A percentile compares a stretch with the other conserved stretches of the same genome.
phyloP scores from a whole-genome alignment of 1,284 basidiomycete species.

The Cystobasidium pallidum region DNA sequence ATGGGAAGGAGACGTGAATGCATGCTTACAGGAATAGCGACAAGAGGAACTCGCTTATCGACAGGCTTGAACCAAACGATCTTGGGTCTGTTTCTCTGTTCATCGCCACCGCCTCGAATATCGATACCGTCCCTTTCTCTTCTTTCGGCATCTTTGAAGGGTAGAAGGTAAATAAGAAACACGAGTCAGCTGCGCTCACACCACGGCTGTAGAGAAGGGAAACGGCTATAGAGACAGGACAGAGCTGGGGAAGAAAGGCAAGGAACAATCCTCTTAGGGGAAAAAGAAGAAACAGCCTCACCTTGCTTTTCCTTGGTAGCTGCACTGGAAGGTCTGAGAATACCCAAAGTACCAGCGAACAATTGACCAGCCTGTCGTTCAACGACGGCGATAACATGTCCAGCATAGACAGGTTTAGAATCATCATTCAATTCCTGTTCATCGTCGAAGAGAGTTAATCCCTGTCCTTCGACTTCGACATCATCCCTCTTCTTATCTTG shows the following conservation, averaged over 20 bases:
- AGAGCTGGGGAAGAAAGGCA: too few species aligned
- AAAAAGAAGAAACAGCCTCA: neutral
- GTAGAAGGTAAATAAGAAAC: neutral
- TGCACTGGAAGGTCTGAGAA: slow-evolving; percentile 92
- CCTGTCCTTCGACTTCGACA: slow-evolving; percentile 98
- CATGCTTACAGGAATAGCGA: slow-evolving; percentile 75
- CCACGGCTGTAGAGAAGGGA: too few species aligned
- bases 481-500: slow-evolving; percentile 99
- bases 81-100: slow-evolving; percentile 72
- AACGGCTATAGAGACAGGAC: too few species aligned
- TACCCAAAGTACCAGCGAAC: slow-evolving; percentile 94
- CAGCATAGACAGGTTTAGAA: slow-evolving; percentile 80
- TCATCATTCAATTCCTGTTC: slow-evolving; percentile 91
- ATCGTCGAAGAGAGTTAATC: slow-evolving; percentile 92
- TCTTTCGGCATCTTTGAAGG: slow-evolving; percentile 80
- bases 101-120: slow-evolving; percentile 70
- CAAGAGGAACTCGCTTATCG: slow-evolving; percentile 97
- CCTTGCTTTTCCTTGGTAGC: slow-evolving; percentile 97
- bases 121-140: slow-evolving; percentile 88
- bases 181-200: too few species aligned
- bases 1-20: neutral
- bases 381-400: slow-evolving; percentile 61
- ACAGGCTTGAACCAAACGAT: slow-evolving; percentile 99
- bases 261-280: too few species aligned
- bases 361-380: slow-evolving; percentile 98